Conservation (phyloP, 2,329 filamentous ascomycete genomes). For the Pestalotiopsis sp. region DNA sequence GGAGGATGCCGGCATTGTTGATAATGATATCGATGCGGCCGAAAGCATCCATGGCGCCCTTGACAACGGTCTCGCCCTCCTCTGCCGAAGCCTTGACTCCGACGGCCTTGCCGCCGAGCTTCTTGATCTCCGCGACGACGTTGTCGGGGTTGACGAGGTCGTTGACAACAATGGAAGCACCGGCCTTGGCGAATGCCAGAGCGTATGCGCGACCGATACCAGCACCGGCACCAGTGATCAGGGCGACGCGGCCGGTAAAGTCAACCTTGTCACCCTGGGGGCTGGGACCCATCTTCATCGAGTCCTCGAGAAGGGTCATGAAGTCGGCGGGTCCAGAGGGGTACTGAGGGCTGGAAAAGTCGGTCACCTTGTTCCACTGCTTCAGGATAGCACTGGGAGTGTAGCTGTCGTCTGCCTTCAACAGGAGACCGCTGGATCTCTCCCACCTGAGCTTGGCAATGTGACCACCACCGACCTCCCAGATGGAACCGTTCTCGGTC, state of each 20-base stretch:
- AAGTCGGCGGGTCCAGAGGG: constrained; percentile 87
- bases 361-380: constrained; percentile 84
- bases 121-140: constrained; percentile 90
- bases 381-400: constrained; percentile 85
- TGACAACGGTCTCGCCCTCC: constrained; percentile 87
- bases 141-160: constrained; percentile 90
- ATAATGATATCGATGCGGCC: constrained; percentile 92
- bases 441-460: constrained; percentile 95
- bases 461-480: constrained; percentile 91
- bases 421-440: constrained; percentile 81
- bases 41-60: constrained; percentile 89
- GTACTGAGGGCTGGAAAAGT: constrained; percentile 83
- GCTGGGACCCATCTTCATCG: constrained; percentile 73
- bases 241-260: constrained; percentile 81
- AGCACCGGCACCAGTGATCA: constrained; percentile 85
- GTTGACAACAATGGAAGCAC: constrained; percentile 88
- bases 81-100: constrained; percentile 93
- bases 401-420: constrained; percentile 85
- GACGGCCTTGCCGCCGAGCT: constrained; percentile 83
- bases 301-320: constrained; percentile 79
- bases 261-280: constrained; percentile 72
- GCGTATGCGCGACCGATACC: constrained; percentile 91
- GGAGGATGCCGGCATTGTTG: constrained; percentile 97
- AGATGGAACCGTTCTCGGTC: constrained; percentile 82
- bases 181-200: constrained; percentile 82